Conservation (phyloP, 148 eudicot genomes). For the Salicornia ramosissima region DNA sequence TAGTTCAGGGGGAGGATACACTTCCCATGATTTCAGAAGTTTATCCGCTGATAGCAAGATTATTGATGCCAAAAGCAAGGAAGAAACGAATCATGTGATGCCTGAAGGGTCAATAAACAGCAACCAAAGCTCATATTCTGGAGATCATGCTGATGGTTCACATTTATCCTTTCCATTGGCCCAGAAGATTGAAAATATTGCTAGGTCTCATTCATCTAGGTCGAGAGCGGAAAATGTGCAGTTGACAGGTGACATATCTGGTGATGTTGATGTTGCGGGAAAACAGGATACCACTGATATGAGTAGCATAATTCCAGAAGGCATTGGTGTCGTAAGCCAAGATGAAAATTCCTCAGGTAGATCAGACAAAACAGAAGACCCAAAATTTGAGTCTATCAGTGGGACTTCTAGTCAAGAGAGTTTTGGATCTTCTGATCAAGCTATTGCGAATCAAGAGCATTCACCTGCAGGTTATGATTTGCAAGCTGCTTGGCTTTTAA, state of each 20-base stretch:
- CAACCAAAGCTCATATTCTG: conserved; percentile 24
- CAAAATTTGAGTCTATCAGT: conserved; percentile 22
- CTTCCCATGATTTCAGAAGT: conserved; percentile 22
- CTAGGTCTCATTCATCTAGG: conserved; percentile 27
- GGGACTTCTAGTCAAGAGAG: conserved; percentile 29
- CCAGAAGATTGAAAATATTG: conserved; percentile 7
- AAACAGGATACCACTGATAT: conserved; percentile 18
- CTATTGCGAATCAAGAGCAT: conserved; percentile 26
- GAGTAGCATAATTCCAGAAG: conserved; percentile 23
- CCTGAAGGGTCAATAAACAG: conserved; percentile 29
- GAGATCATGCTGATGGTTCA: conserved; percentile 17
- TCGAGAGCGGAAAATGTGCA: conserved; percentile 28
- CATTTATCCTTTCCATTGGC: conserved; percentile 13
- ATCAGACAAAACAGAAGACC: conserved; percentile 27
- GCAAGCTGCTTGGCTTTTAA: conserved; percentile 18
- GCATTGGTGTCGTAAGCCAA: conserved; percentile 23
- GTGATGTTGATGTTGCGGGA: conserved; percentile 22
- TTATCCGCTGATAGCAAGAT: conserved; percentile 20
- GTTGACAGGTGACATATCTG: conserved; percentile 25
- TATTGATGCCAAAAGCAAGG: conserved; percentile 19
- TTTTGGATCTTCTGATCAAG: conserved; percentile 30
- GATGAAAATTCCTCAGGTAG: conserved; percentile 23
- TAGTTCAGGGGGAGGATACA: conserved; percentile 26
- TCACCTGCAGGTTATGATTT: conserved; percentile 20
- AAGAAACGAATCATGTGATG: conserved; percentile 23